Percentiles rank a stretch among this genome's conserved stretches.
These are phyloP conservation scores for Lactarius hengduanensis DNA, from an alignment of 768 basidiomycete species.

Conservation along the genomic window DNA sequence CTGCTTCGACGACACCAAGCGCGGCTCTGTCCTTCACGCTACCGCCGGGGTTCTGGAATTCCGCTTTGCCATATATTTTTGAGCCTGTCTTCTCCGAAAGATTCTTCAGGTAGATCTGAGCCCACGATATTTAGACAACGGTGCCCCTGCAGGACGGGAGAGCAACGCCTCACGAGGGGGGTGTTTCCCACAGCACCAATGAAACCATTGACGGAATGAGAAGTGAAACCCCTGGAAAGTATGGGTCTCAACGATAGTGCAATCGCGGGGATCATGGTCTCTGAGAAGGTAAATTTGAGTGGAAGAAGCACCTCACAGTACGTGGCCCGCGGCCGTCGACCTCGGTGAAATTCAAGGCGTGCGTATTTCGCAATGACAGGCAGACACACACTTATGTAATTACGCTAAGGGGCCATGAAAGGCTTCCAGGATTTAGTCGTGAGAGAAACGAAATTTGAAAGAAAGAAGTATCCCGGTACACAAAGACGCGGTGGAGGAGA, in stretches of 20 bases:
- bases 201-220: slow-evolving; percentile 66
- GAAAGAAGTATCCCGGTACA: slow-evolving; percentile 14
- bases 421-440: background rate
- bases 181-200: slow-evolving; percentile 90
- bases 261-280: slow-evolving; percentile 14
- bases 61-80: slow-evolving; percentile 91
- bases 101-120: slow-evolving; percentile 76
- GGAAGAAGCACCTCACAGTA: background rate
- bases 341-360: background rate
- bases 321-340: background rate
- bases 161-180: slow-evolving; percentile 62
- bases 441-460: slow-evolving; percentile 5
- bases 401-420: background rate
- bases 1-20: slow-evolving; percentile 80
- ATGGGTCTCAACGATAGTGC: slow-evolving; percentile 2
- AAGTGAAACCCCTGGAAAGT: slow-evolving; percentile 34
- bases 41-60: slow-evolving; percentile 98
- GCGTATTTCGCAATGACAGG: background rate
- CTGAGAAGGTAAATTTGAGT: background rate
- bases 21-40: slow-evolving; percentile 98
- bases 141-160: slow-evolving; percentile 2
- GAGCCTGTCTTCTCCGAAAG: slow-evolving; percentile 83
- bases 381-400: slow-evolving; percentile 16
- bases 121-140: slow-evolving; percentile 12
- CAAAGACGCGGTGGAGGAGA: background rate